Evolutionary conservation across 2,329 filamentous ascomycete species (phyloP).

Genomic region (Harringtonia lauricola): DNA sequence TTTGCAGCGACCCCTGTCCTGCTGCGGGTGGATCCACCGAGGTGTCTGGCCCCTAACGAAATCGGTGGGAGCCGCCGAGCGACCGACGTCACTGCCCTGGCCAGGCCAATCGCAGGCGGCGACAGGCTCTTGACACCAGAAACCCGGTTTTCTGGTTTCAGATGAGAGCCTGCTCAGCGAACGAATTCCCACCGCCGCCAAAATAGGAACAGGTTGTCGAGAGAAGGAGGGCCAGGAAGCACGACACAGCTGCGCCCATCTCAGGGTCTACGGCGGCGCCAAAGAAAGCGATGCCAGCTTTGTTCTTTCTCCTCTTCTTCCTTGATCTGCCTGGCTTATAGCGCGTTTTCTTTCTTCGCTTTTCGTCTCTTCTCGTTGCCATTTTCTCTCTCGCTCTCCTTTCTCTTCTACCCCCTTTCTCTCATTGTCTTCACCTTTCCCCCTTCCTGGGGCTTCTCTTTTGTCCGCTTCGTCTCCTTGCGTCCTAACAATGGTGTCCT

Average conservation of each 20-base stretch:
- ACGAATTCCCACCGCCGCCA: too few species aligned
- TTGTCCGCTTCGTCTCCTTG: too few species aligned
- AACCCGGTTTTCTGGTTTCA: constrained; percentile 1
- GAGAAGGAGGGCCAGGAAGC: background rate
- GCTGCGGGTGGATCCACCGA: too few species aligned
- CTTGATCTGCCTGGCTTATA: too few species aligned
- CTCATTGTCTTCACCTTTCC: background rate
- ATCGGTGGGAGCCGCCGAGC: background rate
- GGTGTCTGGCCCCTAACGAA: background rate
- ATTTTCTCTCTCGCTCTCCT: background rate
- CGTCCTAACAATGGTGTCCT: background rate
- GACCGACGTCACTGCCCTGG: background rate
- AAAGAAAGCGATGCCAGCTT: background rate
- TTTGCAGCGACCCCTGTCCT: background rate
- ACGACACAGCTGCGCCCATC: background rate
- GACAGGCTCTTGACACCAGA: background rate
- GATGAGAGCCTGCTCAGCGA: background rate
- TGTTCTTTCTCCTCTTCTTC: background rate
- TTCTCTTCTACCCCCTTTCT: background rate
- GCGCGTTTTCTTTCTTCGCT: background rate
- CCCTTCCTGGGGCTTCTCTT: background rate
- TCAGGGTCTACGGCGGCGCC: background rate
- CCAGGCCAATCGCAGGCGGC: background rate
- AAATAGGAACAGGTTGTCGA: constrained; percentile 3
- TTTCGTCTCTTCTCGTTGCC: background rate